Conservation (phyloP, 352 stramenopile species). For the Globisporangium uncinulatum region DNA sequence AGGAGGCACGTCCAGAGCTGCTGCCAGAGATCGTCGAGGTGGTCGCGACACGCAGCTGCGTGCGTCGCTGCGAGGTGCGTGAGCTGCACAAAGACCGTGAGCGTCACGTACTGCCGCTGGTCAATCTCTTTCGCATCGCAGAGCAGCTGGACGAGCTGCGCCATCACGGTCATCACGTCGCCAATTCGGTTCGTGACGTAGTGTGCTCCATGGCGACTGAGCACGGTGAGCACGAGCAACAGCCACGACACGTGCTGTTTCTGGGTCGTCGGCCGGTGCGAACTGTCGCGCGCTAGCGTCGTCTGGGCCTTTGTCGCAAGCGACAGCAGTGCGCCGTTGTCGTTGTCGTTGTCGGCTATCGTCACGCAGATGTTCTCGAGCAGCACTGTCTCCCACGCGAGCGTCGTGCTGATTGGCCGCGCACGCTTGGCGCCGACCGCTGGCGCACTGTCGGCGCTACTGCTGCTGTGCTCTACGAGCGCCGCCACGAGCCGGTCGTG, state of each 20-base stretch:
- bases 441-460: background rate
- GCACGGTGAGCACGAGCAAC: constrained; percentile 36
- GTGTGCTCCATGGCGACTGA: constrained; percentile 46
- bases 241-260: constrained; percentile 39
- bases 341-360: background rate
- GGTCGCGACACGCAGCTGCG: constrained; percentile 22
- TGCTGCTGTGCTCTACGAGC: constrained; percentile 6
- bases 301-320: background rate
- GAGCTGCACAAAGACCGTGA: constrained; percentile 47
- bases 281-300: constrained; percentile 11
- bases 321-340: background rate
- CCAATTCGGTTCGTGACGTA: constrained; percentile 48
- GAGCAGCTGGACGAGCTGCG: constrained; percentile 34
- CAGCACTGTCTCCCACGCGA: constrained; percentile 43
- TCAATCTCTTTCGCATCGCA: constrained; percentile 37
- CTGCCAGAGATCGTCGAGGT: constrained; percentile 40
- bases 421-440: constrained; percentile 6
- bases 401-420: constrained; percentile 15
- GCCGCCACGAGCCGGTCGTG: constrained; percentile 43
- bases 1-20: constrained; percentile 42
- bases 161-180: constrained; percentile 52
- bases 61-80: constrained; percentile 29
- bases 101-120: constrained; percentile 38
- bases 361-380: constrained; percentile 30
- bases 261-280: constrained; percentile 18